Evolutionary conservation across 1,284 basidiomycete species (phyloP), one percentile per base, ranked within the genome.

Genomic region (Wolfiporia cocos): DNA sequence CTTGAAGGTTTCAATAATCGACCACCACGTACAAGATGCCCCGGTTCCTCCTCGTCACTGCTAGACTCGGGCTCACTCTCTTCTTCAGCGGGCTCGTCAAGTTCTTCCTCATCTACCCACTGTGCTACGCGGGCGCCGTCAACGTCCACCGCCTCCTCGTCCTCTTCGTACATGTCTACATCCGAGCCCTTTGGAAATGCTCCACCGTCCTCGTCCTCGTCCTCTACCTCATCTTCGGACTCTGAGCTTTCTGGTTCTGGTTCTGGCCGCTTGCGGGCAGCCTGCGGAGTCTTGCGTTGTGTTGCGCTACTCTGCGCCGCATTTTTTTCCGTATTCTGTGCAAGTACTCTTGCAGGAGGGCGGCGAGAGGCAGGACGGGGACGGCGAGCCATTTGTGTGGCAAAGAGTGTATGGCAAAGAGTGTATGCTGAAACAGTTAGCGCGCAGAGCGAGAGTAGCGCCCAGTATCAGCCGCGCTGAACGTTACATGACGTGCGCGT

Each of bases 91-190:
- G 48, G 34, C 19, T 53, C 51, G 4, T 65, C 57, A 31, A 61
- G 37, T 23, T 60, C 59, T 29, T 64, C 64, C n/a, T 67, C 65
- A 35, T 60, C 61, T 9, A 58, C 51, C 57, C 60, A 64, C 43
- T 62, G 61, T 3, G 55, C 57, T 5, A 59, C 56, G 2, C 62
- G 49, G 3, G 60, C 54, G 4, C 49, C 56, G 36, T 64, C 62
- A 2, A 51, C 49, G 44, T 62, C 57, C 1, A 46, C 38, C 42
- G 61, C 50, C 21, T 54, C 49, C 19, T 49, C 42, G n/a, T 42
- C 46, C 19, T 40, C 42, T 14, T 39, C 36, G 6, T 51, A 48
- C 17, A 44, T 46, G n/a, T 40, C 33, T 2, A 29, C 42, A 18
- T 41, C 39, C 0, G n/a, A 23, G 7, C 30, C 35, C 26, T 41